Percentiles rank a stretch among this genome's conserved stretches.
phyloP scores from a whole-genome alignment of 768 basidiomycete species.

The Psilocybe azurescens region DNA sequence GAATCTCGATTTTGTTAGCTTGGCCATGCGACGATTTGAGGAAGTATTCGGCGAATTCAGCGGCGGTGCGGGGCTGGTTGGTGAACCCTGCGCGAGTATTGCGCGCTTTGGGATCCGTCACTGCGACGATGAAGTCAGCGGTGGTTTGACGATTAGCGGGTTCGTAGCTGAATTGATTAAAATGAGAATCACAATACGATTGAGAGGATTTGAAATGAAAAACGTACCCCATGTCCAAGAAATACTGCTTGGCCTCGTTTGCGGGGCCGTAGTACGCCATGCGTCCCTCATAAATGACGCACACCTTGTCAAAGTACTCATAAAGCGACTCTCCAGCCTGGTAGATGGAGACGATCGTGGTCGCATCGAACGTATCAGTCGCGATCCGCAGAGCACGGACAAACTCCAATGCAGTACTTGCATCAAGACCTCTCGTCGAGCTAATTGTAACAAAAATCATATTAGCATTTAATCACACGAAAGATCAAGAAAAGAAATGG shows the following conservation, averaged over 20 bases:
- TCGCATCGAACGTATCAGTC: slow-evolving; percentile 57
- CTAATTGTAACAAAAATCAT: slow-evolving; percentile 37
- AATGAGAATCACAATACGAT: background rate
- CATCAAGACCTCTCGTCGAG: slow-evolving; percentile 67
- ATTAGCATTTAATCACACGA: too few relatives aligned
- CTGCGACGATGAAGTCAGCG: slow-evolving; percentile 66
- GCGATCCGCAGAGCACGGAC: slow-evolving; percentile 66
- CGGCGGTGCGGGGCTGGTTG: slow-evolving; percentile 55
- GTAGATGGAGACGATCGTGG: slow-evolving; percentile 82
- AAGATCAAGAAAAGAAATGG: too few relatives aligned
- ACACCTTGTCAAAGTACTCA: slow-evolving; percentile 76
- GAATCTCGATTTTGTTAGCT: slow-evolving; percentile 51
- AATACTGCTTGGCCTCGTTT: slow-evolving; percentile 68
- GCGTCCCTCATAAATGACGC: slow-evolving; percentile 74
- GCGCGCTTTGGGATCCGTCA: slow-evolving; percentile 67
- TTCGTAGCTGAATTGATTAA: slow-evolving; percentile 43
- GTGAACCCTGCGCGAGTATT: slow-evolving; percentile 49
- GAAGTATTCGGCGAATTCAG: slow-evolving; percentile 61
- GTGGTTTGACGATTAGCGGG: slow-evolving; percentile 71
- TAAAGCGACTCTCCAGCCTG: slow-evolving; percentile 78
- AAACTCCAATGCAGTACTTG: slow-evolving; percentile 77
- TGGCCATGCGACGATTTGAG: slow-evolving; percentile 41
- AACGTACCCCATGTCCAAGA: slow-evolving; percentile 60
- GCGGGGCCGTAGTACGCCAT: slow-evolving; percentile 80
- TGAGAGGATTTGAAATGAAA: background rate